Conservation (phyloP, 768 basidiomycete genomes). For the Dioszegia crocea region DNA sequence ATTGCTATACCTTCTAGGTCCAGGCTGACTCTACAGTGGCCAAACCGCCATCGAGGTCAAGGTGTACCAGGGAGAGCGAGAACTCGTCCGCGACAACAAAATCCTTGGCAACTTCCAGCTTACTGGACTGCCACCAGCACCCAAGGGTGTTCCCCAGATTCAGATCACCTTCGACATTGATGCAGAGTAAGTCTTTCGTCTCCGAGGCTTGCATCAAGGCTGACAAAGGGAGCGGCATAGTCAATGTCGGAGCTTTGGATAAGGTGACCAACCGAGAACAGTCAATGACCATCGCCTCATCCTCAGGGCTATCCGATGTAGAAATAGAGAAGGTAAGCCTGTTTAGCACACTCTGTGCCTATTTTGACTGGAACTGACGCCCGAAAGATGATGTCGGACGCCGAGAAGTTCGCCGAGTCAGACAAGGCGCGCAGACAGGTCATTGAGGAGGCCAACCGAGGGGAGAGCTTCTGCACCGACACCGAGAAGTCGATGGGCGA, state of each 20-base stretch:
- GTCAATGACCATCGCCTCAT: constrained; percentile 76
- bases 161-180: constrained; percentile 95
- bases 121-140: constrained; percentile 79
- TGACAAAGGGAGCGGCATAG: no score
- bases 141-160: constrained; percentile 66
- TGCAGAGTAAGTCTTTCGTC: no score
- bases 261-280: constrained; percentile 55
- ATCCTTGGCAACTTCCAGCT: constrained; percentile 99
- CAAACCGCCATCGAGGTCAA: constrained; percentile 99
- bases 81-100: constrained; percentile 97
- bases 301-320: constrained; percentile 90
- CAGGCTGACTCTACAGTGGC: constrained; percentile 52
- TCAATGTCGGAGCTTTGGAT: constrained; percentile 90
- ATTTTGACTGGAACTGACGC: neutral
- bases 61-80: constrained; percentile 99
- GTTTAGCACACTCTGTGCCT: neutral
- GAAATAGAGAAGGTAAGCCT: constrained; percentile 82
- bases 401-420: constrained; percentile 86
- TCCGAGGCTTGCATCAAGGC: no score
- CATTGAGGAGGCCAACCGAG: constrained; percentile 96
- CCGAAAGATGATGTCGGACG: constrained; percentile 82
- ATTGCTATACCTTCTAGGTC: no score
- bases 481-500: constrained; percentile 98
- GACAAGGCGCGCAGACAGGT: constrained; percentile 82
- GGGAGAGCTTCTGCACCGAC: constrained; percentile 86